These are phyloP conservation scores for Daedaleopsis nitida DNA, from an alignment of 768 basidiomycete species.

Conservation along the genomic window DNA sequence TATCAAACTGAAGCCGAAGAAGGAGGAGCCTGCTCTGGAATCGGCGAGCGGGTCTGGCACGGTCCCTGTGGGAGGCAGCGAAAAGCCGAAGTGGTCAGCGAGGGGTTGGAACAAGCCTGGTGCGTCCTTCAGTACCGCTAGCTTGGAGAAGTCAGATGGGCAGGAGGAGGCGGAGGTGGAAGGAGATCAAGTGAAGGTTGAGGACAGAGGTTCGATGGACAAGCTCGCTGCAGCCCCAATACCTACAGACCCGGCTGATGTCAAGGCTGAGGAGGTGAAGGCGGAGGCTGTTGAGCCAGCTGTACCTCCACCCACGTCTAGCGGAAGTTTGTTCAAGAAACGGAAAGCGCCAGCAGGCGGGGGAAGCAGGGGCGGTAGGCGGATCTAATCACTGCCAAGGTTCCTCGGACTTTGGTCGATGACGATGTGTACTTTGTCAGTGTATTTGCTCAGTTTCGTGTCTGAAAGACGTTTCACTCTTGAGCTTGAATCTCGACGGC, in stretches of 20 bases:
- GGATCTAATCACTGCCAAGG: constrained; percentile 1
- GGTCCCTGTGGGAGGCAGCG: constrained; percentile 5
- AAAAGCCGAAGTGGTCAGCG: constrained; percentile 28
- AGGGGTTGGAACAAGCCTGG: constrained; percentile 32
- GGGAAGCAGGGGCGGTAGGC: constrained; percentile 24
- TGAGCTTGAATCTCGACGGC: too few relatives aligned
- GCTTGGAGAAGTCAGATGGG: neutral
- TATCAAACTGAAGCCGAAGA: constrained; percentile 62
- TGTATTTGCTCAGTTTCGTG: neutral
- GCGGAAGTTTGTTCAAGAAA: constrained; percentile 30
- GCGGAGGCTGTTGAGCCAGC: constrained; percentile 5
- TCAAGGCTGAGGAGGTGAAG: constrained; percentile 20
- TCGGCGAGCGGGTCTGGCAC: neutral
- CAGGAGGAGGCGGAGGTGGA: neutral
- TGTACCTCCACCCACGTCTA: constrained; percentile 5
- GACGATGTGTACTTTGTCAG: too few relatives aligned
- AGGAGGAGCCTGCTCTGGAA: constrained; percentile 35
- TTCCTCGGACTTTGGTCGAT: neutral
- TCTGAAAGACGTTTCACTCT: too few relatives aligned
- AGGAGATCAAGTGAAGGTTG: neutral
- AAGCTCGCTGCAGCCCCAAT: neutral
- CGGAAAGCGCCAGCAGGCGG: constrained; percentile 27
- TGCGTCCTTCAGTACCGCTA: constrained; percentile 5
- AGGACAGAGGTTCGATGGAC: neutral
- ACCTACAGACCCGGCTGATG: neutral